A percentile compares a stretch with the other conserved stretches of the same genome.
Evolutionary conservation across 2,329 filamentous ascomycete species (phyloP).

Genomic region (Penicillium palitans): DNA sequence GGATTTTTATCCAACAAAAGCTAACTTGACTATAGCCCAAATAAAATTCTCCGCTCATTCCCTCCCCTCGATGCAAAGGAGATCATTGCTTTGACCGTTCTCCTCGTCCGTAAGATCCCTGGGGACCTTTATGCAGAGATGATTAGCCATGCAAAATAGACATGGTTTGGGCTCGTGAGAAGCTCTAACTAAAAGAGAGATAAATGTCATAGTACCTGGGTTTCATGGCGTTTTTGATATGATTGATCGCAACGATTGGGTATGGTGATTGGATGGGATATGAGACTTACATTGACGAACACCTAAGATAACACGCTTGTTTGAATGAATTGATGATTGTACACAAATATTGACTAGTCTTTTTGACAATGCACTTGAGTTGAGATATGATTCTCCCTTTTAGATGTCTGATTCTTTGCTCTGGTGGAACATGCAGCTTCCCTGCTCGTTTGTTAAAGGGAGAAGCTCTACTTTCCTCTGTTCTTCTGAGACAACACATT

Average conservation of each 20-base stretch:
- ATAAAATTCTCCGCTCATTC: conserved; percentile 85
- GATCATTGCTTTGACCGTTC: conserved; percentile 81
- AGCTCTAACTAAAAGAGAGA: background rate
- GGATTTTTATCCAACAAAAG: background rate
- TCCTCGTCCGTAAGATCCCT: conserved; percentile 85
- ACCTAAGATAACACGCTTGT: conserved; percentile 15
- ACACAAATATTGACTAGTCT: conserved; percentile 1
- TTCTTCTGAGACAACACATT: background rate
- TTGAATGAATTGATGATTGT: conserved; percentile 26
- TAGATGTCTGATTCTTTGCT: background rate
- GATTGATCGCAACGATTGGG: conserved; percentile 4
- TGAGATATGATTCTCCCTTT: background rate
- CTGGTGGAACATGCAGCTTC: background rate
- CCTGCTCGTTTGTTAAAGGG: background rate
- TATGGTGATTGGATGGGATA: conserved; percentile 7
- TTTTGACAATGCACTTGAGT: background rate
- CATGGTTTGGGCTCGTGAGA: background rate
- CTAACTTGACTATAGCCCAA: conserved; percentile 63
- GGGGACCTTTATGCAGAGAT: conserved; percentile 89
- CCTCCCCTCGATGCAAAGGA: conserved; percentile 79
- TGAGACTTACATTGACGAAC: conserved; percentile 19
- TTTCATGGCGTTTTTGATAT: conserved; percentile 17
- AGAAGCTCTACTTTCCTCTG: background rate
- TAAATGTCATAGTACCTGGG: background rate
- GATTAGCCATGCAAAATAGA: conserved; percentile 71